Conservation (phyloP, 306 rosid genomes). For the Glycine latifolia region DNA sequence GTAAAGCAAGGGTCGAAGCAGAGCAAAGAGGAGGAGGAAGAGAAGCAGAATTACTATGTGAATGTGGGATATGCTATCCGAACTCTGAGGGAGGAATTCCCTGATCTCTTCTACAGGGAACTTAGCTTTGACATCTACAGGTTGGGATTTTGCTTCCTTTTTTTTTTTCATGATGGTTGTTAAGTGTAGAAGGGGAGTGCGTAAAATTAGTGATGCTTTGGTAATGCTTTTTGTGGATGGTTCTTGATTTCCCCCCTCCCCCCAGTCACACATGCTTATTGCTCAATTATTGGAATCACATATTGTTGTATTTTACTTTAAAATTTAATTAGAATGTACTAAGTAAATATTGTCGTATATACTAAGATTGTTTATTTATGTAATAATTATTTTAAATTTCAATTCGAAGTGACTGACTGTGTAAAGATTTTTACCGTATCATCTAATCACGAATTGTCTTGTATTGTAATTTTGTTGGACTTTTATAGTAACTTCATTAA, state of each 20-base stretch:
- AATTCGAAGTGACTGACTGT: background rate
- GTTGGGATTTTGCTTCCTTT: slow-evolving; percentile 35
- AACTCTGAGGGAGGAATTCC: slow-evolving; percentile 81
- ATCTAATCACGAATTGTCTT: background rate
- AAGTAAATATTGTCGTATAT: background rate
- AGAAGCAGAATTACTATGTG: slow-evolving; percentile 76
- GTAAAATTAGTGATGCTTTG: background rate
- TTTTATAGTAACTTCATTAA: background rate
- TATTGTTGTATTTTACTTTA: background rate
- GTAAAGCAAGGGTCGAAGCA: slow-evolving; percentile 68
- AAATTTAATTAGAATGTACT: background rate
- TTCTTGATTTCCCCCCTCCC: background rate
- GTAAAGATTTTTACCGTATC: background rate
- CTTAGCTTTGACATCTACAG: slow-evolving; percentile 79
- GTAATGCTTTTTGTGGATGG: background rate
- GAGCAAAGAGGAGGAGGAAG: slow-evolving; percentile 77
- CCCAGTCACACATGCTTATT: background rate
- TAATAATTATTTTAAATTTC: background rate
- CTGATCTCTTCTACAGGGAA: slow-evolving; percentile 72
- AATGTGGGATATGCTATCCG: slow-evolving; percentile 88
- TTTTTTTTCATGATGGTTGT: slow-evolving; percentile 1
- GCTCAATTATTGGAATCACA: background rate
- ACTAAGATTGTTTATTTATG: background rate
- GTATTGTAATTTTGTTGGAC: background rate
- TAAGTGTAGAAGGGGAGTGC: background rate